Percentiles rank a stretch among this genome's conserved stretches.
These are phyloP conservation scores for Panicum hallii DNA, from an alignment of 202 grass and related monocot species.

Conservation along the genomic window DNA sequence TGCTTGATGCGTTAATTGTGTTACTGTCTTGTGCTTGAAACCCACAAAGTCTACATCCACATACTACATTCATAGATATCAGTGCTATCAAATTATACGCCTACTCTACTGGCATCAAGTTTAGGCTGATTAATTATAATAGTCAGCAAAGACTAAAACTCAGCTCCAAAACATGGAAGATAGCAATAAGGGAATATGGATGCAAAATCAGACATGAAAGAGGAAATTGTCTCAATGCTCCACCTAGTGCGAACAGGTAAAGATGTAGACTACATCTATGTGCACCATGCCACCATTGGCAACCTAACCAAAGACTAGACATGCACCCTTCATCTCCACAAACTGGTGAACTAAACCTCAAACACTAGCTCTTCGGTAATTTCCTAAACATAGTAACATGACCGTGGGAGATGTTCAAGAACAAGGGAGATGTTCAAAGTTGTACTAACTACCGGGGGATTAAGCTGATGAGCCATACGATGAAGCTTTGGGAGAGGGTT, in stretches of 20 bases:
- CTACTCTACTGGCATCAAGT: conserved; percentile 11
- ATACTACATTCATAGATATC: background rate
- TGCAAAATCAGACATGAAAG: conserved; percentile 5
- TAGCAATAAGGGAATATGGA: background rate
- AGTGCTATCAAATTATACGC: conserved; percentile 21
- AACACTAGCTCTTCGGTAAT: conserved; percentile 15
- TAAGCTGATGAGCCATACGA: too few species aligned
- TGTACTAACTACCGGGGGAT: too few species aligned
- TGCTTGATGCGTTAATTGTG: background rate
- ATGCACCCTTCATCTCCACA: background rate
- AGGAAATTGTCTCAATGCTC: conserved; percentile 4
- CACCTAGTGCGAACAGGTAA: conserved; percentile 27
- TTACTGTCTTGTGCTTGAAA: background rate
- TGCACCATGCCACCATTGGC: background rate
- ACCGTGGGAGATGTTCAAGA: too few species aligned
- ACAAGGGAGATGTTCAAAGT: too few species aligned
- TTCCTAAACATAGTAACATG: background rate
- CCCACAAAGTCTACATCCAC: background rate
- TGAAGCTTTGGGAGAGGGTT: too few species aligned
- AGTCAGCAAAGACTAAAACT: background rate
- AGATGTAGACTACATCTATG: background rate
- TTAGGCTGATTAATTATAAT: conserved; percentile 11
- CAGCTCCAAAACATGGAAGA: background rate
- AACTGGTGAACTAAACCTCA: conserved; percentile 4
- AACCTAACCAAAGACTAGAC: conserved; percentile 4